Percentiles rank a stretch among this genome's conserved stretches.
Evolutionary conservation across 2,329 filamentous ascomycete species (phyloP).

Genomic region (Colletotrichum sp.): DNA sequence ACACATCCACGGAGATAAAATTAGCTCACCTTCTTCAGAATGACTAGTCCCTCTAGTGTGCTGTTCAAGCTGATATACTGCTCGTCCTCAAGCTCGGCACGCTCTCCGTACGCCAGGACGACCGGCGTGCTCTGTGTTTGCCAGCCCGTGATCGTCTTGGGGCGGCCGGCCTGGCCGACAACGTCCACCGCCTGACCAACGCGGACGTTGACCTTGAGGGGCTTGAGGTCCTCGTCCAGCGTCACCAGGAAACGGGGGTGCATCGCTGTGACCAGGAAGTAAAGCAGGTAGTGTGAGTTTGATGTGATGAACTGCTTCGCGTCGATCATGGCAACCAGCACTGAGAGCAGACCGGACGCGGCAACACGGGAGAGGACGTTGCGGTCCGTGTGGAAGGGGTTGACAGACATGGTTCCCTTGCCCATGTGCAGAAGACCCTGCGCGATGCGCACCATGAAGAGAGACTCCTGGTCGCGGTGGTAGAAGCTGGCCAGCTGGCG

Average conservation of each 20-base stretch:
- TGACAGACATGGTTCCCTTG: slow-evolving; percentile 94
- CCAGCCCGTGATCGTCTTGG: slow-evolving; percentile 99
- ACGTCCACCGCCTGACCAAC: slow-evolving; percentile 98
- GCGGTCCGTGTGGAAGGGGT: slow-evolving; percentile 98
- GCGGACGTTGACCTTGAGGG: slow-evolving; percentile 92
- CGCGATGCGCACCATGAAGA: slow-evolving; percentile 99
- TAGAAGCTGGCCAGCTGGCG: slow-evolving; percentile 98
- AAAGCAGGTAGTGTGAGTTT: slow-evolving; percentile 87
- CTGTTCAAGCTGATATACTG: slow-evolving; percentile 93
- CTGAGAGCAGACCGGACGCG: slow-evolving; percentile 85
- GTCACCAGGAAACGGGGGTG: slow-evolving; percentile 96
- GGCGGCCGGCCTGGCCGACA: slow-evolving; percentile 93
- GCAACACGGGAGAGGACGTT: slow-evolving; percentile 93
- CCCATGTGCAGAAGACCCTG: slow-evolving; percentile 99
- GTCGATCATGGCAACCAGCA: slow-evolving; percentile 92
- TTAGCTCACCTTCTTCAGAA: slow-evolving; percentile 86
- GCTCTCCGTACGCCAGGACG: slow-evolving; percentile 89
- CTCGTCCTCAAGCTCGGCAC: slow-evolving; percentile 96
- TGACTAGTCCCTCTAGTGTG: slow-evolving; percentile 92
- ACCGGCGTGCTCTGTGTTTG: slow-evolving; percentile 99
- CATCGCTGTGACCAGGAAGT: slow-evolving; percentile 97
- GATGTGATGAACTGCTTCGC: slow-evolving; percentile 81
- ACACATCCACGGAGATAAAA: neutral
- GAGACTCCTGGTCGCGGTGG: slow-evolving; percentile 90
- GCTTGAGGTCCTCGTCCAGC: slow-evolving; percentile 91